Percentiles rank a stretch among this genome's conserved stretches.
phyloP scores from a whole-genome alignment of 306 rosid species.

The Lathyrus oleraceus region DNA sequence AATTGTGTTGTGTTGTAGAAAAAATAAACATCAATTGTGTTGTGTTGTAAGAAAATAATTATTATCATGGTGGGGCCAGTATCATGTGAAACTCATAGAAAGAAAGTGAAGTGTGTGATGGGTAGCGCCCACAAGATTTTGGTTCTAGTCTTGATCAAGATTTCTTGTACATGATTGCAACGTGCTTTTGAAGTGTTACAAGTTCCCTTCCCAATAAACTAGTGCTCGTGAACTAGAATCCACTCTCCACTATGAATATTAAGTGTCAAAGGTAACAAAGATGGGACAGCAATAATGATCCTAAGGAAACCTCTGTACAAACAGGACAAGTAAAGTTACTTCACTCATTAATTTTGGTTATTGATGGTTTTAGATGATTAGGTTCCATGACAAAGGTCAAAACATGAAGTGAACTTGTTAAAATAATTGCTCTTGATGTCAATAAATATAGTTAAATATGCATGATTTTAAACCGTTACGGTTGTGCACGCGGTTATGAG shows the following conservation, averaged over 20 bases:
- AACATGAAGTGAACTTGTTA: not conserved
- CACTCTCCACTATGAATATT: not conserved
- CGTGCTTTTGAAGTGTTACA: not conserved
- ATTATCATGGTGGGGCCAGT: constrained; percentile 25
- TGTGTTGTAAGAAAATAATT: not conserved
- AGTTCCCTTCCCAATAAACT: not conserved
- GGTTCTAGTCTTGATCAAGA: constrained; percentile 27
- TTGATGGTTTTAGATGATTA: not conserved
- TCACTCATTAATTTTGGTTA: not conserved
- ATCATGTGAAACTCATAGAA: constrained; percentile 44
- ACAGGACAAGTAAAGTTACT: not conserved
- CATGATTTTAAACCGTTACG: too few species aligned
- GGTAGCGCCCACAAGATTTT: constrained; percentile 41
- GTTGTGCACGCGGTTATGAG: too few species aligned
- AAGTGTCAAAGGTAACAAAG: constrained; percentile 20
- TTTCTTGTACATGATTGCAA: constrained; percentile 21
- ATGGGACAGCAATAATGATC: not conserved
- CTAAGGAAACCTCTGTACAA: not conserved
- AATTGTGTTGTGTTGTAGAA: not conserved
- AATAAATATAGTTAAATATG: too few species aligned
- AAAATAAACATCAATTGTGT: not conserved
- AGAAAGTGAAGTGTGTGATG: not conserved
- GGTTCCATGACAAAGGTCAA: not conserved
- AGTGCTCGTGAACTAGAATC: constrained; percentile 15
- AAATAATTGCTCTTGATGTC: not conserved